Evolutionary conservation across 306 rosid species (phyloP).

Genomic region (Acacia crassicarpa): DNA sequence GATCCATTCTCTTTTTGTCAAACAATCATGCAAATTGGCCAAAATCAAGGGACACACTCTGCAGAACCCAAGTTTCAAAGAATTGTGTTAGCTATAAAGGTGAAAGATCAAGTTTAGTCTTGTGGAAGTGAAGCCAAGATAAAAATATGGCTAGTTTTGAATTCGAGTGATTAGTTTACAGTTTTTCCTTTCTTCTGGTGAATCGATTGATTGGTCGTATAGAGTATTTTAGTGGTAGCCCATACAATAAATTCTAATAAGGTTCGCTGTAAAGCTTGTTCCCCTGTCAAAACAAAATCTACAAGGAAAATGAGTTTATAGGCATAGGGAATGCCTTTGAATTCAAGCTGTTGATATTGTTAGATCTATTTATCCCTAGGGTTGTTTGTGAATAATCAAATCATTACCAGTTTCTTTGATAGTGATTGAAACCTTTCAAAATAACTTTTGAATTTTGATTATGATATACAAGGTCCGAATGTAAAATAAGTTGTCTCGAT

Average conservation of each 20-base stretch:
- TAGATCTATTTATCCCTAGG: background rate
- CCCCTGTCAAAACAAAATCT: constrained; percentile 3
- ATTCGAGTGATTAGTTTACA: constrained; percentile 30
- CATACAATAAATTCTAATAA: constrained; percentile 21
- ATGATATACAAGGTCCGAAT: too few relatives aligned
- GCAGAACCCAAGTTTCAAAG: constrained; percentile 45
- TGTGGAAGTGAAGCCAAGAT: constrained; percentile 4
- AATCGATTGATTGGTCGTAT: constrained; percentile 35
- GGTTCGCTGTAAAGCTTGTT: constrained; percentile 15
- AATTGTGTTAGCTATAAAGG: constrained; percentile 48
- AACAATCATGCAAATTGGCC: constrained; percentile 83
- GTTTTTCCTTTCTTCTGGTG: background rate
- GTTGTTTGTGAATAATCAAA: background rate
- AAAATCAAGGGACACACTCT: constrained; percentile 45
- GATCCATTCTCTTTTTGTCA: constrained; percentile 43
- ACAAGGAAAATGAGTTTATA: constrained; percentile 6
- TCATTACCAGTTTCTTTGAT: background rate
- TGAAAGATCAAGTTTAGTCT: constrained; percentile 26
- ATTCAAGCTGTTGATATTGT: constrained; percentile 4
- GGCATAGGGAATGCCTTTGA: constrained; percentile 2
- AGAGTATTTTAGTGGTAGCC: constrained; percentile 28
- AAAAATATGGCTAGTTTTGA: constrained; percentile 27
- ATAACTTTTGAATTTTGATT: too few relatives aligned
- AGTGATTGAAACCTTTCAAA: too few relatives aligned
- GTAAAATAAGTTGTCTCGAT: too few relatives aligned